Evolutionary conservation across 2,329 filamentous ascomycete genomes (phyloP), one percentile per base, ranked within the genome.

Genomic region (Moelleriella libera): DNA sequence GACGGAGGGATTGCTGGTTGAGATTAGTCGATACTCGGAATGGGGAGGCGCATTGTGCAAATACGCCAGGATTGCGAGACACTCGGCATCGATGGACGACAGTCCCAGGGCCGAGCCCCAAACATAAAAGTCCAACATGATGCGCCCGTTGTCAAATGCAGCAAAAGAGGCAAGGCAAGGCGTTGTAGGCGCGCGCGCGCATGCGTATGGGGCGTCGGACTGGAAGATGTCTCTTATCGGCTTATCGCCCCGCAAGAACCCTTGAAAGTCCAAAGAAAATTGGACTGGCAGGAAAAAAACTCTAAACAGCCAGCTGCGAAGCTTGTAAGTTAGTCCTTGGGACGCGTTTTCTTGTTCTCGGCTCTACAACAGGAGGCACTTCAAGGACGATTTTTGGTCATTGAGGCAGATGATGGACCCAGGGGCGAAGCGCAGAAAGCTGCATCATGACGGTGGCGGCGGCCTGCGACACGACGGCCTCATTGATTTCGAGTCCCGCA

Each of bases 81-180:
- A 97, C 69, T 94, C 86, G 43, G 90, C 74, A 59, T 97, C 89
- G 57, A 97, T 84, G 42, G 92, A 97, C 11, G 90, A 83, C 43
- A 96, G 77, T 41, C 81, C 82, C 63, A 95, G 94, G 41, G 86
- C 89, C 47, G 88, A 82, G 45, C 89, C 89, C 83, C 89, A 94
- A 59, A 95, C 76, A 66, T 95, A 85, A 50, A 98, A 77, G 67
- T 90, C 78, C 45, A 67, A 52, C 64, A 67, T 67, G 45, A 21
- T 21, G 21, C 21, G 21, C 21, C 21, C 21, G 21, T 21, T 21
- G 21, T 21, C 21, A 21, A 21, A 21, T 21, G 21, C 21, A 21
- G 2, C 21, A 21, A 21, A 21, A 21, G 21, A 21, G 21, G 21
- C 21, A 21, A 21, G 21, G 21, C 21, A 21, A 21, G 21, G 3